A percentile compares a stretch with the other conserved stretches of the same genome.
Evolutionary conservation across 2,329 filamentous ascomycete species (phyloP).

Genomic region (Phyllosticta citribraziliensis): DNA sequence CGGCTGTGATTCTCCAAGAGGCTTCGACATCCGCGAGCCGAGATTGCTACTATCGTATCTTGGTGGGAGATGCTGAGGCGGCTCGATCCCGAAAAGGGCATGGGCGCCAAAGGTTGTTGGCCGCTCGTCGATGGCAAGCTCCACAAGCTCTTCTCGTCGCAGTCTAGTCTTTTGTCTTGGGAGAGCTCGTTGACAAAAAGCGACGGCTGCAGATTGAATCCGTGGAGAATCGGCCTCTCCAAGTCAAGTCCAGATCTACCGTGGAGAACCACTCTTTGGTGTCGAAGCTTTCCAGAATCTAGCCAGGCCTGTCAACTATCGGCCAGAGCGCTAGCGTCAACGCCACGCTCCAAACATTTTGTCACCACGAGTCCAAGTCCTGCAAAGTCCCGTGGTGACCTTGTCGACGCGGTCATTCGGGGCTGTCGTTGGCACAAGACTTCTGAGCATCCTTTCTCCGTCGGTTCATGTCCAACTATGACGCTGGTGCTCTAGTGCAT

Average conservation of each 20-base stretch:
- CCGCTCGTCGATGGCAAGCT: neutral
- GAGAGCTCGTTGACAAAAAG: neutral
- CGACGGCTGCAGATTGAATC: neutral
- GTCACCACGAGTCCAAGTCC: neutral
- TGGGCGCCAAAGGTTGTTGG: neutral
- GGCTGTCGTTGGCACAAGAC: neutral
- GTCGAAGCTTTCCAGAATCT: neutral
- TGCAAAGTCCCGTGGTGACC: neutral
- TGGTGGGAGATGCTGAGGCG: neutral
- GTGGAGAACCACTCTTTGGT: neutral
- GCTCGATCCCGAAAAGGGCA: neutral
- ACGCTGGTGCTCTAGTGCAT: neutral
- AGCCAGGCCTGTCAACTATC: neutral
- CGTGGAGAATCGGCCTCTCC: neutral
- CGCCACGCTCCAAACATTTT: neutral
- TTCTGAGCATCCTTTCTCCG: neutral
- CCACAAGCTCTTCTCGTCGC: neutral
- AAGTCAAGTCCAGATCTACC: neutral
- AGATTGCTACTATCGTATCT: neutral
- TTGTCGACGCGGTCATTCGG: neutral
- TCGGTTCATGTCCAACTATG: neutral
- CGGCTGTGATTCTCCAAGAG: neutral
- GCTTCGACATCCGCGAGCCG: neutral
- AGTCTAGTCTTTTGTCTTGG: neutral
- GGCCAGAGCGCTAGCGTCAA: neutral